A percentile compares a stretch with the other conserved stretches of the same genome.
Evolutionary conservation across 306 rosid genomes (phyloP).

Genomic region (Pterocarpus santalinus): DNA sequence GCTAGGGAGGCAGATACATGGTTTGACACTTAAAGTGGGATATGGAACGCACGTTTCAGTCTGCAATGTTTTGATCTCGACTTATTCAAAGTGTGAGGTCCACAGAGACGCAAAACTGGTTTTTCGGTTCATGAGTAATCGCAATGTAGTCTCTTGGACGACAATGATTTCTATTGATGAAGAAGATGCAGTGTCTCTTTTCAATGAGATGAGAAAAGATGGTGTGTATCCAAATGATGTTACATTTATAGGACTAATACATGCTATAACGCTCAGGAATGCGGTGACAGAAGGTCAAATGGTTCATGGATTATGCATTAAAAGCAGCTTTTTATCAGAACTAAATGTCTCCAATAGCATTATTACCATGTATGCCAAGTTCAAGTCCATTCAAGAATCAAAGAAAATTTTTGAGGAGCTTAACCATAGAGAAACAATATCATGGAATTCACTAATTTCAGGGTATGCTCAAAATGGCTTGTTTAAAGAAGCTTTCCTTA

Average conservation of each 20-base stretch:
- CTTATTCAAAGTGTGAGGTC: conserved; percentile 71
- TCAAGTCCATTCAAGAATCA: conserved; percentile 69
- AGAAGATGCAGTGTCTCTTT: conserved; percentile 68
- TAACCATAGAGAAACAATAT: conserved; percentile 60
- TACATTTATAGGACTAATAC: conserved; percentile 79
- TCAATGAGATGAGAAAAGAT: conserved; percentile 71
- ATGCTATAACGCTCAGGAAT: conserved; percentile 64
- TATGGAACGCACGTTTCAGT: conserved; percentile 66
- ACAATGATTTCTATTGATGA: conserved; percentile 76
- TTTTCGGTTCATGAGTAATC: conserved; percentile 57
- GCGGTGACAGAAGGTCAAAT: conserved; percentile 65
- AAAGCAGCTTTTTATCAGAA: conserved; percentile 62
- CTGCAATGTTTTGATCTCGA: conserved; percentile 82
- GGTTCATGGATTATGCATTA: conserved; percentile 75
- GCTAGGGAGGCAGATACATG: conserved; percentile 78
- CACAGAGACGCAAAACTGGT: conserved; percentile 67
- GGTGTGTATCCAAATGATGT: conserved; percentile 82
- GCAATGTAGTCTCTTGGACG: conserved; percentile 92
- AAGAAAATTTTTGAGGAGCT: conserved; percentile 81
- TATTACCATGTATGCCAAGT: conserved; percentile 89
- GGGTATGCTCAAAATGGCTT: conserved; percentile 83
- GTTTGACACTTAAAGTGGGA: conserved; percentile 70
- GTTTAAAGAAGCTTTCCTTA: conserved; percentile 67
- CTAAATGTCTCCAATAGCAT: conserved; percentile 73
- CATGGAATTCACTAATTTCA: conserved; percentile 94